Evolutionary conservation across 805 yeast species (phyloP), one percentile per base, ranked within the genome.

Genomic region (Jamesozyma lodderae): DNA sequence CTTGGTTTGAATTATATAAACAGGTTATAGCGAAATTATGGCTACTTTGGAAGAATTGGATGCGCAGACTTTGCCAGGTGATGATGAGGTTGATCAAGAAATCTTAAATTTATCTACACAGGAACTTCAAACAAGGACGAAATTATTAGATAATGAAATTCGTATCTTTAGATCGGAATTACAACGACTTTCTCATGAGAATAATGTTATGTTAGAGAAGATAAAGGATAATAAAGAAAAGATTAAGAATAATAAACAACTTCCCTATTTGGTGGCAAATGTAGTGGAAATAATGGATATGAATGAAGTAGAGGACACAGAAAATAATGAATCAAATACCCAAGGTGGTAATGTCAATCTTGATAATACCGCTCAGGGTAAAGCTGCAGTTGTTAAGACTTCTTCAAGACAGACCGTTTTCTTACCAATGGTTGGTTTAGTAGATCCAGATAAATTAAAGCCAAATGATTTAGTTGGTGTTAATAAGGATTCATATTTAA

Each of bases 401-500:
- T 85, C 96, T 1, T 92, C 98, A 8, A 78, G 99, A 57, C 99
- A 92, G 59, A 92, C 99, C 3, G 94, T 92, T 24, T 92, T 92
- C 53, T 68, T 92, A 57, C 99, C 99, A 25, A 74, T 92, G 64
- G 83, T 92, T 41, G 99, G 99, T 16, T 68, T 92, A 37, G 99
- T 92, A 16, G 96, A 88, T 52, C 88, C 96, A 1, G 79, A 77
- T 33, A 74, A 72, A n/a, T 72, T 92, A 50, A 90, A 84, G 62
- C 99, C 99, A n/a, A 94, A 94, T 50, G 98, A 92, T 58, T 70
- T 92, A 51, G 94, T 92, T 42, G 98, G 99, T 53, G 98, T 92
- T 39, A 92, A 92, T 63, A 92, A 92, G 65, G 99, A 92, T 60
- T 84, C 96, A 6, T 92, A 88, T 58, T 72, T 92, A 49, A 82